phyloP scores from a whole-genome alignment of 106 monocot genomes.

The Dactylorhiza incarnata region DNA sequence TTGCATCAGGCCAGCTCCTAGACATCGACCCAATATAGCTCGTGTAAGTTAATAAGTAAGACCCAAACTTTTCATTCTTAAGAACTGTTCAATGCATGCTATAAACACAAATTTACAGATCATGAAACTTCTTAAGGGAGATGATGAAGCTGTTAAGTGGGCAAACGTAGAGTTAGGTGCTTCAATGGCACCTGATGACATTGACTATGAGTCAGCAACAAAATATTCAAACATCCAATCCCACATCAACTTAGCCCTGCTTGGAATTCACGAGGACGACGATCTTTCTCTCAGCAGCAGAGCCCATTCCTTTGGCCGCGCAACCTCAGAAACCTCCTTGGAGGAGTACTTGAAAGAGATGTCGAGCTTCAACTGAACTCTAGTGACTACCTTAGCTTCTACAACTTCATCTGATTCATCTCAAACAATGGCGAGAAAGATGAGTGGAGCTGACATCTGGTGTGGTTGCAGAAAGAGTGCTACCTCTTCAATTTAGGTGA shows the following conservation, averaged over 20 bases:
- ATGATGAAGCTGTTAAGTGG: slow-evolving; percentile 42
- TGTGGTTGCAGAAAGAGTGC: not conserved
- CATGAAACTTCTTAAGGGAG: slow-evolving; percentile 59
- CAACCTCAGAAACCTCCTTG: slow-evolving; percentile 43
- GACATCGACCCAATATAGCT: slow-evolving; percentile 48
- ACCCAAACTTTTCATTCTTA: not conserved
- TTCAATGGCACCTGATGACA: slow-evolving; percentile 23
- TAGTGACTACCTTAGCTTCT: not conserved
- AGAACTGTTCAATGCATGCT: not conserved
- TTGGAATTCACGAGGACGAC: slow-evolving; percentile 55
- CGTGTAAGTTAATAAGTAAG: slow-evolving; percentile 38
- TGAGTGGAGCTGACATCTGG: not conserved
- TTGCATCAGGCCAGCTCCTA: slow-evolving; percentile 55
- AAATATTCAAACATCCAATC: slow-evolving; percentile 51
- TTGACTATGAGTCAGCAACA: slow-evolving; percentile 26
- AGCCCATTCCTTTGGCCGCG: slow-evolving; percentile 27
- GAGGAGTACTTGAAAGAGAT: slow-evolving; percentile 67
- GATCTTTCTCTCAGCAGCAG: slow-evolving; percentile 40
- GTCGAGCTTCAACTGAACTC: slow-evolving; percentile 62
- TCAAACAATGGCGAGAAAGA: not conserved
- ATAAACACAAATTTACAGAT: slow-evolving; percentile 15
- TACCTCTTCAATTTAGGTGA: not conserved
- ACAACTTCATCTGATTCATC: not conserved
- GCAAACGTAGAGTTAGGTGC: slow-evolving; percentile 38
- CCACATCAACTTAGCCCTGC: slow-evolving; percentile 76